Evolutionary conservation across 345 rosid species (phyloP).

Genomic region (Hypericum perforatum): DNA sequence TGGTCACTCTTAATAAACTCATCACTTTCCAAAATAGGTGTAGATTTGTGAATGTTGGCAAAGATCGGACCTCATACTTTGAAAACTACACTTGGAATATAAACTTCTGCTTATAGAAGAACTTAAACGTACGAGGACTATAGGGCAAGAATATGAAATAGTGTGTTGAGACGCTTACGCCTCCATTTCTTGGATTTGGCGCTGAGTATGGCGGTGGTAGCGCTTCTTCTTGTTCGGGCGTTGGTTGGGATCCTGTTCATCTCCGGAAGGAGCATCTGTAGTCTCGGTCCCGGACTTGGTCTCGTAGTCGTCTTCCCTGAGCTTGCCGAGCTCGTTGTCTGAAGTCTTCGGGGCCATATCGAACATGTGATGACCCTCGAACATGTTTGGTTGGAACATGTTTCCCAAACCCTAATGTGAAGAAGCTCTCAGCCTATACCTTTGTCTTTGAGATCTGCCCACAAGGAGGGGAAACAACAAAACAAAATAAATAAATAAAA

Average conservation of each 20-base stretch:
- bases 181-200: slow-evolving; percentile 92
- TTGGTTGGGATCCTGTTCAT: slow-evolving; percentile 68
- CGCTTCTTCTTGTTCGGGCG: slow-evolving; percentile 61
- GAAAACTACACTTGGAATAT: no score
- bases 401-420: slow-evolving; percentile 4
- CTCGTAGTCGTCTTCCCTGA: slow-evolving; percentile 68
- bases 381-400: slow-evolving; percentile 72
- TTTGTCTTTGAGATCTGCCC: slow-evolving; percentile 8
- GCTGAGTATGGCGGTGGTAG: slow-evolving; percentile 91
- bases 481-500: no score
- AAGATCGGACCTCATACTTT: no score
- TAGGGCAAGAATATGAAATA: neutral
- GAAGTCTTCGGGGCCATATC: slow-evolving; percentile 51
- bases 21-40: no score
- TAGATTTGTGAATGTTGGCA: no score
- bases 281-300: slow-evolving; percentile 68
- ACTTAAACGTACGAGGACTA: neutral
- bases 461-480: no score
- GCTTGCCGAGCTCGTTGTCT: slow-evolving; percentile 49
- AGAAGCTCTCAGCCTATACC: neutral
- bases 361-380: slow-evolving; percentile 56
- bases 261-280: slow-evolving; percentile 50
- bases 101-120: neutral
- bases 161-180: slow-evolving; percentile 38
- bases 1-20: no score